Evolutionary conservation across 2,329 filamentous ascomycete genomes (phyloP).

Genomic region (Hymenoscyphus infarciens): DNA sequence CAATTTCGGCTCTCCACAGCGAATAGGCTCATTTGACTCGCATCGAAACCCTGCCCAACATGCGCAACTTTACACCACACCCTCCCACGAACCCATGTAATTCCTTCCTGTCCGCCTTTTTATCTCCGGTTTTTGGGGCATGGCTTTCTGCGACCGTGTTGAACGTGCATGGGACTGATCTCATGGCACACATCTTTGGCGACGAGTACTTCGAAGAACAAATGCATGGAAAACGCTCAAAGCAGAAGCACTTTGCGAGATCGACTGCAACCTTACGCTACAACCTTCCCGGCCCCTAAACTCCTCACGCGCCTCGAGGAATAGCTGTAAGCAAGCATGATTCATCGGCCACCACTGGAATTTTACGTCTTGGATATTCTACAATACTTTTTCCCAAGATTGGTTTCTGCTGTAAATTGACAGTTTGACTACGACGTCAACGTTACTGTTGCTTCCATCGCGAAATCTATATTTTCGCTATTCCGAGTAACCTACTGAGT

Average conservation of each 20-base stretch:
- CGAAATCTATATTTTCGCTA: no score
- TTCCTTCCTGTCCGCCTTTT: slow-evolving; percentile 10
- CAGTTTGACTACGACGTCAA: neutral
- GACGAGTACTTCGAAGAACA: neutral
- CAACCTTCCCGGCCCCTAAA: neutral
- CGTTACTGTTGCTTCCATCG: neutral
- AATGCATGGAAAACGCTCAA: neutral
- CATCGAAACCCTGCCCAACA: neutral
- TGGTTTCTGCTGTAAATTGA: neutral
- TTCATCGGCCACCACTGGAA: slow-evolving; percentile 2
- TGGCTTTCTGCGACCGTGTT: neutral
- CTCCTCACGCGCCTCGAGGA: neutral
- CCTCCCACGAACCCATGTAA: slow-evolving; percentile 2
- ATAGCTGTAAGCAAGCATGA: slow-evolving; percentile 8
- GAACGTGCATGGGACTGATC: neutral
- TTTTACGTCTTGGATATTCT: neutral
- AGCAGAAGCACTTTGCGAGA: slow-evolving; percentile 6
- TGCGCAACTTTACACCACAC: slow-evolving; percentile 5
- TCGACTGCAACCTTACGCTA: slow-evolving; percentile 1
- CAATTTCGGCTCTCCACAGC: neutral
- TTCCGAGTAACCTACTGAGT: neutral
- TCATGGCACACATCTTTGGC: slow-evolving; percentile 1
- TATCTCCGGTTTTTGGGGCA: slow-evolving; percentile 6
- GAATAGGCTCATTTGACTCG: slow-evolving; percentile 1
- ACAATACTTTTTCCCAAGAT: neutral